Evolutionary conservation across 805 yeast genomes (phyloP), one percentile per base, ranked within the genome.

Genomic region (Starmera pachycereana): DNA sequence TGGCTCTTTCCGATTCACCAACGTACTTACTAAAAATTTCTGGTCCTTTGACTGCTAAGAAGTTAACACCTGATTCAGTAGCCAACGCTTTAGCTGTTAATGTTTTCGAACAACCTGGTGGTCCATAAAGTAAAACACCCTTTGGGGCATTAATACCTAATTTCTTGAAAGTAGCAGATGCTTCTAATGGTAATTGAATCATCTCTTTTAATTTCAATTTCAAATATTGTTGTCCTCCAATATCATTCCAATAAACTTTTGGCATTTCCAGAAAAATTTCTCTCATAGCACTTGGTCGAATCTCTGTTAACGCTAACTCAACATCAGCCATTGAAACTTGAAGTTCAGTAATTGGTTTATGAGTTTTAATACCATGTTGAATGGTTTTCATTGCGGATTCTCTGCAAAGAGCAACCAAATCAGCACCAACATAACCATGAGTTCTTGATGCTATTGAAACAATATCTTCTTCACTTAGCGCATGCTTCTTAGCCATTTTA

Each of bases 391-490:
- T 76, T 0, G 87, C 96, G 7, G 94, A 74, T 54, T 92, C 98
- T 37, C 97, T 68, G 44, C 89, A 78, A 18, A 92, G 65, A 0
- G 97, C 95, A 4, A 83, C 76, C 37, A 92, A 61, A 62, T 92
- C 99, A 0, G 97, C 96, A 36, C 99, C 99, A 2, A 92, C 98
- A 54, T 86, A 92, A 6, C 98, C 98, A 60, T 92, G 98, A 0
- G 97, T 89, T 53, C 76, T 81, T 5, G 75, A 59, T 0, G 96
- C 86, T 33, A 89, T 62, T 2, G 50, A 51, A n/a, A 62, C 56
- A n/a, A 89, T 71, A 32, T 84, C 81, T 0, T 66, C 76, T 0
- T 57, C 62, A 0, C 68, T 54, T 32, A 90, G 57, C 0, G 61
- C 62, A 50, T 78, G 79, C 14, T 78, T 74, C 13, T 57, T 54